Base-by-base conservation (phyloP, 371 early-diverging fungal species). In the Massospora cicadina region DNA sequence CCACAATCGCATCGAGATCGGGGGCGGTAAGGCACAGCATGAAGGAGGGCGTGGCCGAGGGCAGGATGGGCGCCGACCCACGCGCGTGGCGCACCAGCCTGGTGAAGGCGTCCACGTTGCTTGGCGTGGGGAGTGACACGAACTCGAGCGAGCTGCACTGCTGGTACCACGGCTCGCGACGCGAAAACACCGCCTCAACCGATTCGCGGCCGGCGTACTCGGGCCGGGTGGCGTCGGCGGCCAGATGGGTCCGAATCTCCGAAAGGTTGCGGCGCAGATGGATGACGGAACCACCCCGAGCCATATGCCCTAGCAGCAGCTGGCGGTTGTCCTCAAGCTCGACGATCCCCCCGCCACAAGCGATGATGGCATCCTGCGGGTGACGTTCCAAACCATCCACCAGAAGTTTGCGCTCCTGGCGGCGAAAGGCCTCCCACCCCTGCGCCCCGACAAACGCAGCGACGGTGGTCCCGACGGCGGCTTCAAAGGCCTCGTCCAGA, bases 281-380 rank as follows among this genome's bases (percentile, higher is more conserved):
- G 5, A 94, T 65, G 17, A 95, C 84, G 21, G 78, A 80, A 13
- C 84, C 87, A 12, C 82, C 83, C 7, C 62, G 57, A 12, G 76
- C 71, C 26, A 71, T 69, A 68, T 81, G 85, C 24, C 79, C 70
- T 62, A 79, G 73, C 61, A 94, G 67, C 0, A 81, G 64, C 3
- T 71, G 68, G n/a, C 92, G 80, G 17, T 82, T 83, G n/a, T 71
- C 81, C 29, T 78, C 80, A 0, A 82, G 81, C 71, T 98, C 98
- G 32, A 98, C 87, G 65, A 95, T 84, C 21, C 98, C 98, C 21
- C 98, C 98, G 54, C 98, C 98, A 68, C 93, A 94, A 0, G 95
- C 84, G 65, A 95, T 81, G 5, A 98, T 77, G 61, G 84, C 75
- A 54, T 72, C 71, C 0, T 70, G 76, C 10, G 81, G 72, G 63